A percentile compares a stretch with the other conserved stretches of the same genome.
Conservation (phyloP, 768 basidiomycete genomes). For the Phylloporus arenicola region DNA sequence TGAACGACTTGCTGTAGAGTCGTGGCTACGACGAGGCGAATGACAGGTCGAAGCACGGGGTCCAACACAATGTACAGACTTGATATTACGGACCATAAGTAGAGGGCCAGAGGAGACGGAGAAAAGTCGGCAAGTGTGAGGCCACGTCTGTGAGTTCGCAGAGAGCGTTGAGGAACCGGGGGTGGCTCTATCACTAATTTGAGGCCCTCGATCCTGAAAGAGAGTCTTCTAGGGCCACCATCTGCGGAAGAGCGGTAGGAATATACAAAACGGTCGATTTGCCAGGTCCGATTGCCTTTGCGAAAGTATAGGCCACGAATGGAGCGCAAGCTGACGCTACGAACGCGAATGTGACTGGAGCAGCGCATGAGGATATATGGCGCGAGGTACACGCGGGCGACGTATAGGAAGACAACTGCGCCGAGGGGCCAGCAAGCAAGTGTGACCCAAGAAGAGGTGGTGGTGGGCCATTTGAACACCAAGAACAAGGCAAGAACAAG, state of each 20-base stretch:
- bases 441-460: conserved; percentile 33
- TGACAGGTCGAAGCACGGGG: conserved; percentile 55
- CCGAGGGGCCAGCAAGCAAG: conserved; percentile 48
- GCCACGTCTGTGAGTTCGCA: conserved; percentile 33
- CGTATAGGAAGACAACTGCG: conserved; percentile 47
- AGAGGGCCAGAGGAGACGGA: conserved; percentile 33
- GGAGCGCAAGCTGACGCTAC: conserved; percentile 71
- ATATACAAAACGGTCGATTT: conserved; percentile 61
- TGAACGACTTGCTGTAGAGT: conserved; percentile 55
- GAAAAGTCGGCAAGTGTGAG: conserved; percentile 39
- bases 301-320: conserved; percentile 72
- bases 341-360: conserved; percentile 58
- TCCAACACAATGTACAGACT: conserved; percentile 44
- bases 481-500: conserved; percentile 10
- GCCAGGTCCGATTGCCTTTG: conserved; percentile 47
- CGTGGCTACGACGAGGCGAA: conserved; percentile 51
- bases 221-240: conserved; percentile 48
- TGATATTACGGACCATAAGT: conserved; percentile 30
- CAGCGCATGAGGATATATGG: conserved; percentile 58
- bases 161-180: conserved; percentile 11
- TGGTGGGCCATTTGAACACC: conserved; percentile 19
- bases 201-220: conserved; percentile 57
- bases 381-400: conserved; percentile 61
- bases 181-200: conserved; percentile 42
- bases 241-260: conserved; percentile 50